Conservation (phyloP, 352 stramenopile genomes). For the Vaucheria bursata region DNA sequence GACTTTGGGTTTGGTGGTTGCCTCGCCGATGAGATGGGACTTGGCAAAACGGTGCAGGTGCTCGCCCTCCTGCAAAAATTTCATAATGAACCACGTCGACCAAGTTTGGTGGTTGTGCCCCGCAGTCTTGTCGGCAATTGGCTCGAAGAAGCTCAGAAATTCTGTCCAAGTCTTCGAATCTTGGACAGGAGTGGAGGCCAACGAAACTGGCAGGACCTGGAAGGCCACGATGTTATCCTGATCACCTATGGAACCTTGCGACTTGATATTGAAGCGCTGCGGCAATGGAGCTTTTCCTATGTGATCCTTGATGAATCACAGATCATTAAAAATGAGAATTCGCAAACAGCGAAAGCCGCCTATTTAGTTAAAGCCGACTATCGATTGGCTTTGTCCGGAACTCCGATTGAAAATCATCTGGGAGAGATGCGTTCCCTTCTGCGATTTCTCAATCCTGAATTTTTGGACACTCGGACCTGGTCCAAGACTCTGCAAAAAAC, state of each 20-base stretch:
- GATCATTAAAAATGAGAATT: slow-evolving; percentile 89
- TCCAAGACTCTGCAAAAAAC: not conserved
- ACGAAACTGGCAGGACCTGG: too few relatives aligned
- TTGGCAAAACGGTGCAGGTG: slow-evolving; percentile 95
- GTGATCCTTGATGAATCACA: slow-evolving; percentile 96
- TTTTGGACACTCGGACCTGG: not conserved
- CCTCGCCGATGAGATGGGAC: slow-evolving; percentile 88
- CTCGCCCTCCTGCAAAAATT: too few relatives aligned
- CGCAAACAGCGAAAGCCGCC: slow-evolving; percentile 69
- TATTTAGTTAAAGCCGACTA: slow-evolving; percentile 67
- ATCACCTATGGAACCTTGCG: too few relatives aligned
- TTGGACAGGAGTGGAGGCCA: too few relatives aligned
- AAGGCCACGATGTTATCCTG: too few relatives aligned
- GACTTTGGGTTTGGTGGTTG: too few relatives aligned
- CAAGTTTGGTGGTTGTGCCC: too few relatives aligned
- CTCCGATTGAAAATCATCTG: not conserved
- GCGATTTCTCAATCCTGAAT: not conserved
- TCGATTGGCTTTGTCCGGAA: slow-evolving; percentile 75
- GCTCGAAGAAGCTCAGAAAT: slow-evolving; percentile 46
- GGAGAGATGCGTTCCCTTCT: not conserved
- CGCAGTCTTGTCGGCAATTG: slow-evolving; percentile 90
- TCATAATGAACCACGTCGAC: too few relatives aligned
- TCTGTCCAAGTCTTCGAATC: too few relatives aligned
- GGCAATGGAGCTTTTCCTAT: too few relatives aligned
- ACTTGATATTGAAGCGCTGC: too few relatives aligned